These are phyloP conservation scores for Phylloporus sp. DNA, from an alignment of 768 basidiomycete species.

Conservation along the genomic window DNA sequence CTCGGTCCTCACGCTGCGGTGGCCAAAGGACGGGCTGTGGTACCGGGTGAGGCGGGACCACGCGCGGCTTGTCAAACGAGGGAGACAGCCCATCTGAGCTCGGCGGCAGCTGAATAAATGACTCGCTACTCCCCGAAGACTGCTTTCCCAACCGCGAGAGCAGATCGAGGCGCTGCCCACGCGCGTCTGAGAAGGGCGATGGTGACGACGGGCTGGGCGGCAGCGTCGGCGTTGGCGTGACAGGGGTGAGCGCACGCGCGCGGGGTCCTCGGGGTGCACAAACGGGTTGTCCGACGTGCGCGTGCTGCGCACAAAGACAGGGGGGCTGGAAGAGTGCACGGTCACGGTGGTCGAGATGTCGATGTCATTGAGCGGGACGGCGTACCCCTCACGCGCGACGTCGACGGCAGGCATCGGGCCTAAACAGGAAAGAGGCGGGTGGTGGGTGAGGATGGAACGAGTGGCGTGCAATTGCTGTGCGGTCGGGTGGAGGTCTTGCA, in stretches of 20 bases:
- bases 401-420: no score
- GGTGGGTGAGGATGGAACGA: no score
- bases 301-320: constrained; percentile 12
- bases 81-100: constrained; percentile 59
- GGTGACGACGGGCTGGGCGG: constrained; percentile 8
- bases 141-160: neutral
- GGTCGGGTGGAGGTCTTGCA: no score
- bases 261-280: constrained; percentile 26
- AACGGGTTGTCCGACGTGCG: constrained; percentile 42
- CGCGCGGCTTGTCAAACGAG: constrained; percentile 33
- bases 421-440: no score
- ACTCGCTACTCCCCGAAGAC: constrained; percentile 6
- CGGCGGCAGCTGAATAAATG: constrained; percentile 38
- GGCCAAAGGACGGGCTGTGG: constrained; percentile 29
- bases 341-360: constrained; percentile 40
- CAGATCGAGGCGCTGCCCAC: constrained; percentile 10
- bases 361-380: constrained; percentile 53
- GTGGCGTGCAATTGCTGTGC: no score
- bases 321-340: constrained; percentile 27
- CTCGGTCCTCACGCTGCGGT: constrained; percentile 17
- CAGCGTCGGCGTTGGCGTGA: neutral
- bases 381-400: constrained; percentile 24
- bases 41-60: constrained; percentile 35
- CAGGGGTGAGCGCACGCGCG: neutral
- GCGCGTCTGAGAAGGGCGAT: constrained; percentile 39